Evolutionary conservation across 208 protist species (phyloP), one percentile per base, ranked within the genome.

Genomic region (Trypanosoma congolense): DNA sequence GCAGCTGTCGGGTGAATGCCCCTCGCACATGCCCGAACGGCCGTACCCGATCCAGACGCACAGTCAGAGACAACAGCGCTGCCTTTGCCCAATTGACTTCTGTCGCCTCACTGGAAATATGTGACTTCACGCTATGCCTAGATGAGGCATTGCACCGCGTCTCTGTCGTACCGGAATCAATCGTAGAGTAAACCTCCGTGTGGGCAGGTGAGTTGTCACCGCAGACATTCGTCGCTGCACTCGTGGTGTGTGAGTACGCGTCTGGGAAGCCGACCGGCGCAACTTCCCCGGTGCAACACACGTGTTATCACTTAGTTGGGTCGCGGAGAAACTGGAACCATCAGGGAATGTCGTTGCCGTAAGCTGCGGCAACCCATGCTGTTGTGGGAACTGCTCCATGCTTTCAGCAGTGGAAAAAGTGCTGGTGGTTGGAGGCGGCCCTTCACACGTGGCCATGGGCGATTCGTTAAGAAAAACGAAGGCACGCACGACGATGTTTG

Each of bases 381-480:
- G 33, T 38, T 12, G 9, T 38, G 0, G 9, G 9, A 38, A 38
- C 33, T 38, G 33, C 12, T 38, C 33, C 33, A 38, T 38, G 12
- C 33, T 38, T 6, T 38, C 33, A 6, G 6, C 9, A 16, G 12
- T 38, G 6, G 33, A 38, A 12, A 12, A 38, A 12, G 33, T 16
- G 12, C 9, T 6, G 12, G 33, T 38, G 12, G 33, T 38, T 6
- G 33, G 33, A 12, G 9, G 12, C 9, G 33, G 9, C 18, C 6
- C 22, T 2, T 49, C 36, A 35, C 50, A 35, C 8, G 36, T 29
- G 4, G 18, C 8, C 2, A n/a, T 9, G 5, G 31, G 21, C 3
- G 28, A 2, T 3, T 60, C 61, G 61, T 58, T 6, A 65, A 40
- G 33, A 65, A 65, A 24, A 73, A 31, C 4, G 65, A 42, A n/a